Evolutionary conservation across 148 eudicot species (phyloP).

Genomic region (Suaeda aralocaspica): DNA sequence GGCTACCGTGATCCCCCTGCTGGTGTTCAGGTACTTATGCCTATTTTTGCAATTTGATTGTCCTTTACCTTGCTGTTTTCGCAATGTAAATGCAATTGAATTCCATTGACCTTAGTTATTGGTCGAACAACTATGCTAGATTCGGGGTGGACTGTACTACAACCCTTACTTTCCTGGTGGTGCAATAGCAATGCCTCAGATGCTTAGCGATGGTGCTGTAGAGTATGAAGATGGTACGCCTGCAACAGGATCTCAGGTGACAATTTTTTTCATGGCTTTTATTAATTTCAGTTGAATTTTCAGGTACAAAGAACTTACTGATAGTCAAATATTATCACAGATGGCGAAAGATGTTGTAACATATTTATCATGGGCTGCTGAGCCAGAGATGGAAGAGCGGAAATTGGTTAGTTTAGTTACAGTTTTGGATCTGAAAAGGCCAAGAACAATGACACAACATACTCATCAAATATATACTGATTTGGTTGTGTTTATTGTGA

Average conservation of each 20-base stretch:
- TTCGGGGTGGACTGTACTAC: slow-evolving; percentile 75
- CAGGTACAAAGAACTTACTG: background rate
- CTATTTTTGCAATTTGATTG: background rate
- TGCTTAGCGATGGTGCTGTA: slow-evolving; percentile 82
- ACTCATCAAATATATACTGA: background rate
- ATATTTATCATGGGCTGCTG: slow-evolving; percentile 74
- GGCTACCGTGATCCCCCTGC: slow-evolving; percentile 84
- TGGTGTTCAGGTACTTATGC: slow-evolving; percentile 46
- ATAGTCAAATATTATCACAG: slow-evolving; percentile 28
- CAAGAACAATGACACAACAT: background rate
- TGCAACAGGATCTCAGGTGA: slow-evolving; percentile 86
- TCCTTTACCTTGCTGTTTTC: background rate
- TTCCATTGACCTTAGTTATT: background rate
- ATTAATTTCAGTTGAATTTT: background rate
- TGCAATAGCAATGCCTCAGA: slow-evolving; percentile 91
- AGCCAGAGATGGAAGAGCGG: slow-evolving; percentile 91
- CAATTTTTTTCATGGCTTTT: background rate
- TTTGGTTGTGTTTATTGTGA: background rate
- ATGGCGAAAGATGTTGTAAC: slow-evolving; percentile 89
- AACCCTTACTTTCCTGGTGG: slow-evolving; percentile 97
- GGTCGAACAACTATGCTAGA: slow-evolving; percentile 29
- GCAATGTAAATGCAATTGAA: background rate
- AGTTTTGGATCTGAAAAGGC: background rate
- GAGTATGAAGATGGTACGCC: slow-evolving; percentile 96
- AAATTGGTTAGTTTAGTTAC: slow-evolving; percentile 44